Evolutionary conservation across 2,329 filamentous ascomycete genomes (phyloP), one percentile per base, ranked within the genome.

Genomic region (Cryphonectria naterciae): DNA sequence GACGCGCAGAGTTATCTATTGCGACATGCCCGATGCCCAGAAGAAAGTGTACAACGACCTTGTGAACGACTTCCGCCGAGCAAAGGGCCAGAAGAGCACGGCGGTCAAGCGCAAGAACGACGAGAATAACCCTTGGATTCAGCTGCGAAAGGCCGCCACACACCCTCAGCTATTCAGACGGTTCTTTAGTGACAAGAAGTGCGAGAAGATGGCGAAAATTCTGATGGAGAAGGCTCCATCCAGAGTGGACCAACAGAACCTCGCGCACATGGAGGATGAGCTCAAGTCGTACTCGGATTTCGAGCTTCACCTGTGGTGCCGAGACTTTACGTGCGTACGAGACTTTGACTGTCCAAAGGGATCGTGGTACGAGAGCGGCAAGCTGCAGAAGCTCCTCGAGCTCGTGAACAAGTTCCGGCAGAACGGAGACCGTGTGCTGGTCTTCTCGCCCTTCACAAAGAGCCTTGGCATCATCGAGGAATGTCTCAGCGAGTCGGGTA

Each of bases 361-460:
- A 0, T 85, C 86, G 1, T 88, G 87, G 83, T 83, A 89, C 76
- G 82, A 89, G 70, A 87, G 92, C 64, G 96, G 95, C 70, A 99
- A 99, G 79, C 91, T 98, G n/a, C 83, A 89, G 74, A 92, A 92
- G 75, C 87, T 98, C 37, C 85, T 94, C 37, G 87, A 92, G 75
- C 86, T 99, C 17, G 85, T 99, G 1, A 83, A 85, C 15, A 81
- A 86, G 19, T 98, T 94, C 81, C 91, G 91, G 74, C 83, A 87
- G 72, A 94, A 94, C 67, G 95, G 95, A 4, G 95, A 98, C 79
- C 91, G 95, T 4, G 91, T 93, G 0, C 86, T 99, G 2, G 89
- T 99, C 35, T 99, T 99, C 82, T 97, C 92, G 62, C 94, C 97
- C 76, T 99, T 98, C 80, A 93, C 93, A 8, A 91, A 93, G 74